Evolutionary conservation across 257 asterid genomes (phyloP).

Genomic region (Hygrophila difformis): DNA sequence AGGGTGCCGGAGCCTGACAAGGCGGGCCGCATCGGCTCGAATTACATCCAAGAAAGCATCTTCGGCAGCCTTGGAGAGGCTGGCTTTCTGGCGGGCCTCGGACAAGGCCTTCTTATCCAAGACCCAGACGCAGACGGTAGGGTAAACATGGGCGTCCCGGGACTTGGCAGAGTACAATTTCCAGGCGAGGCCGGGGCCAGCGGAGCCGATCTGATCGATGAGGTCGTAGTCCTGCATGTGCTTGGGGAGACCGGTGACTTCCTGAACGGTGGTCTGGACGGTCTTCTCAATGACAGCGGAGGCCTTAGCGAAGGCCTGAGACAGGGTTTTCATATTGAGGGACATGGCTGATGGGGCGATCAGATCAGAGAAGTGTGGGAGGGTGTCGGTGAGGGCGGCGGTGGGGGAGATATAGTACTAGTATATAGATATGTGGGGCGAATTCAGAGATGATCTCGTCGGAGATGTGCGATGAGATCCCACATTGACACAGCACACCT

Average conservation of each 20-base stretch:
- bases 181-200: slow-evolving; percentile 92
- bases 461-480: too few relatives aligned
- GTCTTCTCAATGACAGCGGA: slow-evolving; percentile 96
- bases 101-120: slow-evolving; percentile 75
- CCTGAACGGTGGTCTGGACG: slow-evolving; percentile 92
- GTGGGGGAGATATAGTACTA: too few relatives aligned
- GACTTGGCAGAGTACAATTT: slow-evolving; percentile 82
- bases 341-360: slow-evolving; percentile 46
- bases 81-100: slow-evolving; percentile 81
- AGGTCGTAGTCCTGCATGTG: slow-evolving; percentile 83
- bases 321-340: slow-evolving; percentile 77
- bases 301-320: slow-evolving; percentile 96
- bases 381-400: too few relatives aligned
- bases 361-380: too few relatives aligned
- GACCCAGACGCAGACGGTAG: slow-evolving; percentile 89
- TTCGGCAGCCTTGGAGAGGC: slow-evolving; percentile 80
- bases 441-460: too few relatives aligned
- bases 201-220: slow-evolving; percentile 88
- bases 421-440: background rate
- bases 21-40: slow-evolving; percentile 85
- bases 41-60: slow-evolving; percentile 77
- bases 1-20: slow-evolving; percentile 95
- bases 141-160: slow-evolving; percentile 66
- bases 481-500: too few relatives aligned
- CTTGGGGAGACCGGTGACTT: slow-evolving; percentile 85